These are phyloP conservation scores for Cryoendolithus antarcticus DNA, from an alignment of 2,329 filamentous ascomycete species.

Conservation along the genomic window DNA sequence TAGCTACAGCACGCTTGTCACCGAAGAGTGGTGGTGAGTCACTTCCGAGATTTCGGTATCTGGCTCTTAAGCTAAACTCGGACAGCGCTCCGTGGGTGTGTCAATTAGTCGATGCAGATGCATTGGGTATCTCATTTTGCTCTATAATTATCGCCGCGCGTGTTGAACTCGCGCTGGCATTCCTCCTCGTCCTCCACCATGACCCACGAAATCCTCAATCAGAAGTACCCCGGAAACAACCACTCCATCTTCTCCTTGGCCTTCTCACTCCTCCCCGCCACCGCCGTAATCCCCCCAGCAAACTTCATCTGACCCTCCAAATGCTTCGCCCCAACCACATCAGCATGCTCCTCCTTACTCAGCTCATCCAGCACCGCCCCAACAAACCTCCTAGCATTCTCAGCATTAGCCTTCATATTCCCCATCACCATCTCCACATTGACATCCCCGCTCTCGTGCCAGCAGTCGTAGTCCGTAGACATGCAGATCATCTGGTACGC, in stretches of 20 bases:
- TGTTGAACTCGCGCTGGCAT: no score
- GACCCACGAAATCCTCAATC: no score
- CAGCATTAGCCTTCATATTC: slow-evolving; percentile 86
- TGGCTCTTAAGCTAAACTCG: no score
- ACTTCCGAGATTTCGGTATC: no score
- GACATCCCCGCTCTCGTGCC: slow-evolving; percentile 69
- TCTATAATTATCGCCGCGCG: no score
- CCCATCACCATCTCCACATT: slow-evolving; percentile 95
- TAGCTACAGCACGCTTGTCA: not conserved
- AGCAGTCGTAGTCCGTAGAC: slow-evolving; percentile 99
- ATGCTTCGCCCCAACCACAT: slow-evolving; percentile 70
- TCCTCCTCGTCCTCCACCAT: no score
- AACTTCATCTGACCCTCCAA: slow-evolving; percentile 64
- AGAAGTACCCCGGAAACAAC: slow-evolving; percentile 72
- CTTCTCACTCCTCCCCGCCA: slow-evolving; percentile 58
- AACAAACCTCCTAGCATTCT: slow-evolving; percentile 76
- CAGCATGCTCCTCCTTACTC: slow-evolving; percentile 60
- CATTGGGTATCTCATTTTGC: no score
- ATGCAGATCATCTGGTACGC: slow-evolving; percentile 98
- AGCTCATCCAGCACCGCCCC: slow-evolving; percentile 80
- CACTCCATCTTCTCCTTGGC: slow-evolving; percentile 71
- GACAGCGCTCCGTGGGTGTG: no score
- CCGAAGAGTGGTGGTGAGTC: no score
- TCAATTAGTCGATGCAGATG: no score
- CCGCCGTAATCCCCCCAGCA: slow-evolving; percentile 72